Conservation (phyloP, 352 stramenopile genomes). For the Pythium dissotocum region DNA sequence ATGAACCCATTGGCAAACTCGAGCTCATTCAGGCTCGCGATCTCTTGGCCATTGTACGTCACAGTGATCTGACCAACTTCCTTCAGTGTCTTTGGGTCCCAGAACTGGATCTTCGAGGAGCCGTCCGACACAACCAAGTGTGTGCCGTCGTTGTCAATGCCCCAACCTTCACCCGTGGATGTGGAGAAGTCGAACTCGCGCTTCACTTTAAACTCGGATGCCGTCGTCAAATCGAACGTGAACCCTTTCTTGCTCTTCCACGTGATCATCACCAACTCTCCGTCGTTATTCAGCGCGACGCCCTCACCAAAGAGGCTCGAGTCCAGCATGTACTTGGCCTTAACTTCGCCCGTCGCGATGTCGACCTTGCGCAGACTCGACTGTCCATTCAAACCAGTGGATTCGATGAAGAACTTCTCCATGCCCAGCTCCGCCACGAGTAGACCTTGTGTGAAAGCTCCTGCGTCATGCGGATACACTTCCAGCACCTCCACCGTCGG, state of each 20-base stretch:
- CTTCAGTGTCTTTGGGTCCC: conserved; percentile 80
- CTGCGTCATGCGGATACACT: conserved; percentile 76
- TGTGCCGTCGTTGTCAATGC: conserved; percentile 83
- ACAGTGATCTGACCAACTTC: conserved; percentile 75
- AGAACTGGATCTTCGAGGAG: conserved; percentile 90
- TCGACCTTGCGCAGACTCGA: conserved; percentile 89
- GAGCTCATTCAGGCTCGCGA: conserved; percentile 92
- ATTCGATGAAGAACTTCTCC: conserved; percentile 91
- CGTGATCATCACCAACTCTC: conserved; percentile 90
- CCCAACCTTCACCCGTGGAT: conserved; percentile 89
- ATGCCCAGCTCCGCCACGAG: conserved; percentile 50
- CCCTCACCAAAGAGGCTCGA: conserved; percentile 90
- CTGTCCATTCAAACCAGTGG: conserved; percentile 86
- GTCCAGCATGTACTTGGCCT: conserved; percentile 59
- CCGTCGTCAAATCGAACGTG: conserved; percentile 70
- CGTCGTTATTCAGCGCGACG: conserved; percentile 69
- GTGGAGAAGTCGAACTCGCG: conserved; percentile 81
- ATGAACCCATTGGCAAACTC: conserved; percentile 92
- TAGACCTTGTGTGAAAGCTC: conserved; percentile 88
- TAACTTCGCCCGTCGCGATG: conserved; percentile 79
- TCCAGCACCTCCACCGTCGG: conserved; percentile 61
- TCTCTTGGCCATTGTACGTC: conserved; percentile 39
- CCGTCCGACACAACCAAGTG: conserved; percentile 89
- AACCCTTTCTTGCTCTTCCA: conserved; percentile 89
- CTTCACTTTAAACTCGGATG: conserved; percentile 42